Base-by-base conservation (phyloP, 176 grass and related monocot genomes). In the Canna indica region DNA sequence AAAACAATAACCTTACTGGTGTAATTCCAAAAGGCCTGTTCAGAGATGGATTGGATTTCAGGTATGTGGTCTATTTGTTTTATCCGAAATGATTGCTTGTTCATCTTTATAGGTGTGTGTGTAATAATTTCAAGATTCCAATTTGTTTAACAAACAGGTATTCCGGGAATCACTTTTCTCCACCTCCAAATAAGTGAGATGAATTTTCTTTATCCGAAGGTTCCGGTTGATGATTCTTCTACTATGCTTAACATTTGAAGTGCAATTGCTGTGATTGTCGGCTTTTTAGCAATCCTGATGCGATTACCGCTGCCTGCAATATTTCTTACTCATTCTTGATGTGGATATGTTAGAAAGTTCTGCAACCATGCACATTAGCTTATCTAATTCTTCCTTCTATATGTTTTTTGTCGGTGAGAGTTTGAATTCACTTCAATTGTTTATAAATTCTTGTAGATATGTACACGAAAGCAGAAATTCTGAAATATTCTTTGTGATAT, bases 1-100 rank as follows among this genome's bases (percentile, higher is more conserved):
- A 97, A 70, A 52, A 76, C 47, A 97, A 97, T 83, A 63, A 81
- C 35, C 71, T 97, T 52, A 53, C 34, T 36, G 94, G 94, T 61
- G 36, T 72, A 71, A 80, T 92, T 82, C 93, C 94, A 63, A 36
- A 58, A 36, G 83, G 75, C 60, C 82, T 97, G 79, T 69, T 90
- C 53, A 64, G 36, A 54, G 83, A 87, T 20, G 82, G 73, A 75
- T 74, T 90, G 74, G 88, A 65, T 31, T 58, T 75, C 78, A 76
- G 48, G 89, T 97, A 85, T 85, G 84, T 75, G 41, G 36, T 54
- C 20, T 68, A 15, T 27, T 56, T 12, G 2, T 50, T 28, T 34
- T 7, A 1, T 0, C 33, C n/a, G 25, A 26, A 15, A 64, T 9
- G 15, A 45, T 81, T 16, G 26, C 13, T 10, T 30, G 36, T 45